Conservation (phyloP, 1,139 yeast genomes). For the Taphrina deformans region DNA sequence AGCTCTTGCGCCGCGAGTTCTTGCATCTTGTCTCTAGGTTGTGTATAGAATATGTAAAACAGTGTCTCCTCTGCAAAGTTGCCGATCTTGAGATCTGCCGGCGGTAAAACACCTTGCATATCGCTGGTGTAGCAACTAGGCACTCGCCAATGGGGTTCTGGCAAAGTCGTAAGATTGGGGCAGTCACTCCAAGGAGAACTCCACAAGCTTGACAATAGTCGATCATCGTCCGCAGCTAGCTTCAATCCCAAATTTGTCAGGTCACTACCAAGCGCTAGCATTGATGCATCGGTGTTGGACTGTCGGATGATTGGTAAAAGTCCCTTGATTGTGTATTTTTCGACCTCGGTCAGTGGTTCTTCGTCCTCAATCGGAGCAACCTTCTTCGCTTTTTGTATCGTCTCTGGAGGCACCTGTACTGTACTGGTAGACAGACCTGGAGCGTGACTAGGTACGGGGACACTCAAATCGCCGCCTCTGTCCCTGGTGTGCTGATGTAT, state of each 20-base stretch:
- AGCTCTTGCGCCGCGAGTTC: conserved; percentile 92
- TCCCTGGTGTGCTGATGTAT: conserved; percentile 14
- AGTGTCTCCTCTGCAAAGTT: conserved; percentile 87
- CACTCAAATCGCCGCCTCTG: conserved; percentile 15
- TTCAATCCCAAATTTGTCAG: conserved; percentile 72
- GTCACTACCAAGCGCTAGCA: conserved; percentile 83
- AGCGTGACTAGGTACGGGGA: conserved; percentile 26
- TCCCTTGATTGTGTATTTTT: conserved; percentile 68
- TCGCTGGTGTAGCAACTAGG: conserved; percentile 61
- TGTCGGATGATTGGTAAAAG: conserved; percentile 65
- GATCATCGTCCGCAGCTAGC: conserved; percentile 46
- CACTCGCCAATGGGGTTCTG: conserved; percentile 72
- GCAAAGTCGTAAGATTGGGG: conserved; percentile 10
- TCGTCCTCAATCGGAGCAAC: conserved; percentile 8
- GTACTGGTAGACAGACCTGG: conserved; percentile 23
- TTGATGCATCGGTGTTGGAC: conserved; percentile 65
- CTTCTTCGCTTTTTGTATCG: conserved; percentile 7
- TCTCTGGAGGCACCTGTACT: not conserved
- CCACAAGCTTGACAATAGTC: conserved; percentile 40
- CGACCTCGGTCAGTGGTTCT: conserved; percentile 29
- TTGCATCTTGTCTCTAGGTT: conserved; percentile 89
- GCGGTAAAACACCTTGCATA: conserved; percentile 49
- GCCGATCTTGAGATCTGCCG: conserved; percentile 68
- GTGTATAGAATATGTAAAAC: conserved; percentile 89
- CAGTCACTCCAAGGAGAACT: conserved; percentile 13